Conservation (phyloP, 768 basidiomycete species). For the Mrakia frigida region DNA sequence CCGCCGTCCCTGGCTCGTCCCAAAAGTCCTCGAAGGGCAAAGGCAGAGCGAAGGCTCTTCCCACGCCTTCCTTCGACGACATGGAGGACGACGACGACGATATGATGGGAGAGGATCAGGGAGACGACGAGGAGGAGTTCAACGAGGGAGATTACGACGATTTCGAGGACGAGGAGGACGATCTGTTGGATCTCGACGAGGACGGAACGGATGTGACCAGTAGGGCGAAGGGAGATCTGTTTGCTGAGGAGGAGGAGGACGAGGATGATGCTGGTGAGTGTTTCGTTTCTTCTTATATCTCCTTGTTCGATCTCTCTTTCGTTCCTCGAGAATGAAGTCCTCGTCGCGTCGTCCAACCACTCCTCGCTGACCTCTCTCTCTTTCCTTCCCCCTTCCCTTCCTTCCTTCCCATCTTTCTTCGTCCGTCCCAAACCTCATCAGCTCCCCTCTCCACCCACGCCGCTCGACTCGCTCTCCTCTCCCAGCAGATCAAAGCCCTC, state of each 20-base stretch:
- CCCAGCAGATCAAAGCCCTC: constrained; percentile 69
- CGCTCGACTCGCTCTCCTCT: constrained; percentile 65
- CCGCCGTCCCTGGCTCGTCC: constrained; percentile 15
- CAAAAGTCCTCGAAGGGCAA: constrained; percentile 26
- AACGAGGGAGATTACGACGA: constrained; percentile 36
- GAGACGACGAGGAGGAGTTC: constrained; percentile 32
- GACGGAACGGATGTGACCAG: constrained; percentile 31
- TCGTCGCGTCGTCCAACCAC: not conserved
- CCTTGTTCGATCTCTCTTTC: not conserved
- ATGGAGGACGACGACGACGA: constrained; percentile 39
- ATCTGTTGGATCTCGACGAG: constrained; percentile 28
- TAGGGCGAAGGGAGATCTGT: constrained; percentile 66
- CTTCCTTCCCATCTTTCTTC: not conserved
- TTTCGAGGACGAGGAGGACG: constrained; percentile 41
- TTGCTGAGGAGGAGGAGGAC: constrained; percentile 59
- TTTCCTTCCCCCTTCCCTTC: not conserved
- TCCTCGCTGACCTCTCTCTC: not conserved
- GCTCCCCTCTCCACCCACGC: constrained; percentile 66
- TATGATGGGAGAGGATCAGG: constrained; percentile 35
- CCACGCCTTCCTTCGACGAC: constrained; percentile 26
- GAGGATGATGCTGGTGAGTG: constrained; percentile 37
- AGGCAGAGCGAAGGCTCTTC: constrained; percentile 12
- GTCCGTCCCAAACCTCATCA: not conserved
- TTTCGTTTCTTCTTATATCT: constrained; percentile 29
- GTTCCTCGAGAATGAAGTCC: not conserved